Evolutionary conservation across 2,329 filamentous ascomycete genomes (phyloP).

Genomic region (Fusarium sp.): DNA sequence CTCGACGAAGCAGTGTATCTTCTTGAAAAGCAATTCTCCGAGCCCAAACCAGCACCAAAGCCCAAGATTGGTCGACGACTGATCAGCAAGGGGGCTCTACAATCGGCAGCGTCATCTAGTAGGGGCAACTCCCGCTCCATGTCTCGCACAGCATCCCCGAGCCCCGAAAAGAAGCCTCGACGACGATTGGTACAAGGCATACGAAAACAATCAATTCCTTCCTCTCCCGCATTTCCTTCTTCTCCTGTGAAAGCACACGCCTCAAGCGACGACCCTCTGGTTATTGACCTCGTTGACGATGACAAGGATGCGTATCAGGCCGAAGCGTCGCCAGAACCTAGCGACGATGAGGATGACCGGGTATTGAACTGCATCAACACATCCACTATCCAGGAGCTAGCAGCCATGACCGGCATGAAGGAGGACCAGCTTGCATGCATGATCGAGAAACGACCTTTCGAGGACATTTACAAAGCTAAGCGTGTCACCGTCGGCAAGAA

Average conservation of each 20-base stretch:
- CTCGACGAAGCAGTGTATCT: slow-evolving; percentile 55
- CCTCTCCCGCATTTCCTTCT: slow-evolving; percentile 40
- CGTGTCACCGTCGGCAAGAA: slow-evolving; percentile 71
- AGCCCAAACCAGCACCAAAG: slow-evolving; percentile 24
- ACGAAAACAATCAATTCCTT: slow-evolving; percentile 47
- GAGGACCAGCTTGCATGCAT: slow-evolving; percentile 78
- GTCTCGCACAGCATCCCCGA: slow-evolving; percentile 44
- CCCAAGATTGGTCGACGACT: slow-evolving; percentile 51
- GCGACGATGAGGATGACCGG: slow-evolving; percentile 55
- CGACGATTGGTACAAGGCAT: slow-evolving; percentile 58
- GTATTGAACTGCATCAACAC: slow-evolving; percentile 88
- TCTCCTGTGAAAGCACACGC: slow-evolving; percentile 38
- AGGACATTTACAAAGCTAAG: slow-evolving; percentile 74
- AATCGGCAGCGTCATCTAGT: slow-evolving; percentile 35
- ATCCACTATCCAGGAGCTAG: slow-evolving; percentile 81
- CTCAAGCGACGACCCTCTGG: slow-evolving; percentile 55
- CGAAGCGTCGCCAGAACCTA: slow-evolving; percentile 50
- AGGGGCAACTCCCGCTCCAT: slow-evolving; percentile 30
- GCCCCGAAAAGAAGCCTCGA: slow-evolving; percentile 52
- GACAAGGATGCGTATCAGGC: slow-evolving; percentile 60
- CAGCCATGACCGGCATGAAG: slow-evolving; percentile 84
- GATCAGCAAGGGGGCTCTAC: slow-evolving; percentile 52
- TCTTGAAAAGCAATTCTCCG: slow-evolving; percentile 44
- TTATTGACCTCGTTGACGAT: slow-evolving; percentile 57
- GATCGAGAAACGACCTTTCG: slow-evolving; percentile 82